Conservation (phyloP, 2,329 filamentous ascomycete species). For the Colletotrichum spinosum region DNA sequence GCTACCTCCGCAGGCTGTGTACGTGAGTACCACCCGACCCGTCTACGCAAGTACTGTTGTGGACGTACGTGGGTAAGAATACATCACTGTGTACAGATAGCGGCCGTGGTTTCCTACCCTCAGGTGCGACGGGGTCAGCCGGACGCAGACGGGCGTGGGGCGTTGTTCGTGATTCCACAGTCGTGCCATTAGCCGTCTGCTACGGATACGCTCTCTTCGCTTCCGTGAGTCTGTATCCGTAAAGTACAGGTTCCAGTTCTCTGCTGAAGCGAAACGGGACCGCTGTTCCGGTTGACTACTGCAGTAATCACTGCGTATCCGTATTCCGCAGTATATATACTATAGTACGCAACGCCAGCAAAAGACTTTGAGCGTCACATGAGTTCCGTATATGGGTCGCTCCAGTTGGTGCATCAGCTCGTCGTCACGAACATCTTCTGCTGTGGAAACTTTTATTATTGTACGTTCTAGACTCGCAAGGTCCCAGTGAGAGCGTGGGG, state of each 20-base stretch:
- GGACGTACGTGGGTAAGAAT: slow-evolving; percentile 12
- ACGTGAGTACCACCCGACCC: no score
- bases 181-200: slow-evolving; percentile 21
- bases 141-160: not conserved
- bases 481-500: not conserved
- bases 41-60: no score
- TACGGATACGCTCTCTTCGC: slow-evolving; percentile 2
- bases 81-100: not conserved
- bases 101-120: slow-evolving; percentile 13
- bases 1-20: no score
- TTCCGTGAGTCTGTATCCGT: not conserved
- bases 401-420: not conserved
- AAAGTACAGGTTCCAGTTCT: slow-evolving; percentile 7
- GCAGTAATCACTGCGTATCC: not conserved
- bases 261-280: slow-evolving; percentile 3
- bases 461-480: no score
- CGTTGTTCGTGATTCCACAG: slow-evolving; percentile 17
- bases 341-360: no score
- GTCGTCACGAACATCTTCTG: slow-evolving; percentile 14
- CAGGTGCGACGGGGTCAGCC: slow-evolving; percentile 12
- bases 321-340: no score
- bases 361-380: no score
- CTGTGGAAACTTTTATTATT: slow-evolving; percentile 7
- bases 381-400: not conserved
- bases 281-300: slow-evolving; percentile 1